A percentile compares a stretch with the other conserved stretches of the same genome.
Conservation (phyloP, 306 rosid species). For the Quercus ilex region DNA sequence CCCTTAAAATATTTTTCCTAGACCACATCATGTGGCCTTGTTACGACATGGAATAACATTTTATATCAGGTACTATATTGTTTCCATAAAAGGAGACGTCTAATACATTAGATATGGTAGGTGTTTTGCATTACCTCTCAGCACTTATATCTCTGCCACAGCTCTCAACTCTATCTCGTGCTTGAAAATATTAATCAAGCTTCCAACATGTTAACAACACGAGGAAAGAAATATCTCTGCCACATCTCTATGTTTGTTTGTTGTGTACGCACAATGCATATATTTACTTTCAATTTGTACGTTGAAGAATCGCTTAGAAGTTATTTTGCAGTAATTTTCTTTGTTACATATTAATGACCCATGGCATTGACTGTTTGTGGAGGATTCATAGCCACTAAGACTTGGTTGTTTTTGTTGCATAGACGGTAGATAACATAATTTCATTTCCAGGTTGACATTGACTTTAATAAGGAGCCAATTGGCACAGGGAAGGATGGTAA, state of each 20-base stretch:
- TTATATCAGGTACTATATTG: not conserved
- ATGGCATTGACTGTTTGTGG: not conserved
- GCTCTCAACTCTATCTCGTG: not conserved
- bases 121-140: not conserved
- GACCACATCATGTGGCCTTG: not conserved
- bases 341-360: not conserved
- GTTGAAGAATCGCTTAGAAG: not conserved
- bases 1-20: not conserved
- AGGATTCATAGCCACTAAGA: no score
- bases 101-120: not conserved
- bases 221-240: not conserved
- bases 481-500: conserved; percentile 88
- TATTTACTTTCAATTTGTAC: not conserved
- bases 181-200: not conserved
- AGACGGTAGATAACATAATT: conserved; percentile 8
- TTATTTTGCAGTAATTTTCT: not conserved
- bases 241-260: not conserved
- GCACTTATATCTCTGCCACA: not conserved
- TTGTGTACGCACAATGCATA: not conserved
- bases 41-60: not conserved
- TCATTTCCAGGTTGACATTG: conserved; percentile 77
- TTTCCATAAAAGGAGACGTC: not conserved
- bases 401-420: no score
- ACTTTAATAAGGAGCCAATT: conserved; percentile 87
- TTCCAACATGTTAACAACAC: not conserved